Base-by-base conservation (phyloP, 2,329 filamentous ascomycete species). In the Neocucurbitaria cava region DNA sequence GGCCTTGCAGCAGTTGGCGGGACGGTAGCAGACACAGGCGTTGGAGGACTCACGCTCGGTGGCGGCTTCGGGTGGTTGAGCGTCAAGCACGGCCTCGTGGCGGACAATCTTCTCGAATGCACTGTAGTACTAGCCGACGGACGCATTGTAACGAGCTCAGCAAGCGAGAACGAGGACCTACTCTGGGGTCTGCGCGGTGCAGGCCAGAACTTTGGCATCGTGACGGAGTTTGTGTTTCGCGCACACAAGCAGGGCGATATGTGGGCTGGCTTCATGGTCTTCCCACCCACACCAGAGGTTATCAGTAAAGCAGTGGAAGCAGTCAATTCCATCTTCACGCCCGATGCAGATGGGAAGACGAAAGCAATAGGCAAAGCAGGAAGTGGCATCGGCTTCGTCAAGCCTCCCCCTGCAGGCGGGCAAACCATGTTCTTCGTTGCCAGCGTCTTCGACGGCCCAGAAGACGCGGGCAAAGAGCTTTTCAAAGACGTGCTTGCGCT, bases 131-230 rank as follows among this genome's bases (percentile, higher is more conserved):
- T 85, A 1, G 81, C 82, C 9, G 69, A 82, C 54, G 83, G 83
- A 13, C 75, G 62, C 11, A 59, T 66, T 3, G 78, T 73, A 0
- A 66, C 82, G 5, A 63, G 76, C 52, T 65, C 69, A 3, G 18
- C 21, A 1, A 68, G 71, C 17, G 17, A 54, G 1, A 18, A 54
- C 0, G 77, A 77, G 0, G 82, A 85, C 30, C 77, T 86, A 10
- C 85, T 77, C 64, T 87, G 83, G 83, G 83, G 74, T 1, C 75
- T 86, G 52, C 75, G 76, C 40, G 84, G 84, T 7, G 84, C 83
- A 3, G 84, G 83, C 1, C 81, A 85, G 49, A 86, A 85, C 69
- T 85, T 86, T 56, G 83, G 83, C 44, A 78, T 86, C 46, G 80
- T 85, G 10, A 83, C 81, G 2, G 46, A 49, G 11, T 56, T 61